These are phyloP conservation scores for Termitomyces bulborhizus DNA, from an alignment of 768 basidiomycete species.

Conservation along the genomic window DNA sequence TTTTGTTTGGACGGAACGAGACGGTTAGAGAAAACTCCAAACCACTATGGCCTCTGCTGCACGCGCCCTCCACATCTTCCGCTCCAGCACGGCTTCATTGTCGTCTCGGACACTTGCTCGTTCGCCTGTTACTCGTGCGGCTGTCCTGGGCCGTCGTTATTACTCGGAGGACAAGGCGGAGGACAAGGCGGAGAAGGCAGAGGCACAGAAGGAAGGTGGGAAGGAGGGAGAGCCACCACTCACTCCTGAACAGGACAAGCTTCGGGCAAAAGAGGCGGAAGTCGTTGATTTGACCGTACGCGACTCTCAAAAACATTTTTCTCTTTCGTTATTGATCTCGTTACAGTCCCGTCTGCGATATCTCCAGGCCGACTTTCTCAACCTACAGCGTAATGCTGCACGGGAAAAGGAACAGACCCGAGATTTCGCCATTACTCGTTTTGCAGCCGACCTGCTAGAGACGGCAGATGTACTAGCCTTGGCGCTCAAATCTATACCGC, in stretches of 20 bases:
- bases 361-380: conserved; percentile 91
- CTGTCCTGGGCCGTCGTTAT: conserved; percentile 31
- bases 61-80: conserved; percentile 45
- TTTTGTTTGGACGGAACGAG: conserved; percentile 13
- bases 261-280: conserved; percentile 78
- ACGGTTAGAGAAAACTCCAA: conserved; percentile 4
- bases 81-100: conserved; percentile 53
- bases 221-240: conserved; percentile 18
- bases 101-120: conserved; percentile 43
- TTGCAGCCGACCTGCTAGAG: conserved; percentile 85
- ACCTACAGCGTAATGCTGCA: conserved; percentile 86
- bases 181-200: conserved; percentile 14
- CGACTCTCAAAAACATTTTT: conserved; percentile 1
- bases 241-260: conserved; percentile 34
- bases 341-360: conserved; percentile 82
- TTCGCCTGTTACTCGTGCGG: conserved; percentile 22
- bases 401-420: conserved; percentile 89
- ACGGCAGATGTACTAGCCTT: conserved; percentile 86
- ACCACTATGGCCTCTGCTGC: conserved; percentile 31
- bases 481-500: conserved; percentile 76
- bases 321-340: conserved; percentile 2
- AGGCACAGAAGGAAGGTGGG: conserved; percentile 13
- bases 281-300: conserved; percentile 81
- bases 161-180: conserved; percentile 49
- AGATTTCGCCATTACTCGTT: conserved; percentile 89